These are phyloP conservation scores for Huiozyma naganishii DNA, from an alignment of 805 yeast species.

Conservation along the genomic window DNA sequence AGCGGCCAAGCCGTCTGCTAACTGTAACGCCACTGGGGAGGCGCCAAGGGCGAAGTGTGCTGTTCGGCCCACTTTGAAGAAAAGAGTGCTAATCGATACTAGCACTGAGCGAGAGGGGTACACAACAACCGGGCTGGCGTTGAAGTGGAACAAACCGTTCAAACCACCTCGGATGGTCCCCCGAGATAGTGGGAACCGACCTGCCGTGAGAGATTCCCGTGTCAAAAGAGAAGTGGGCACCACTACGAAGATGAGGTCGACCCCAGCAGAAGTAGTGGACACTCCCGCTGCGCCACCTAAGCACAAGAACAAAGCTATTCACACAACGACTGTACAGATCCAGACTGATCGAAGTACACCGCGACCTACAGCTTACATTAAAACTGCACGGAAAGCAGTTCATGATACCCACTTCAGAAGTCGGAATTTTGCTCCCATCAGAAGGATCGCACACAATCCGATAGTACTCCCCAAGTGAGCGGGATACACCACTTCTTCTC, in stretches of 20 bases:
- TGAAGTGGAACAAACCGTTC: constrained; percentile 23
- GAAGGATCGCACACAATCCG: too few relatives aligned
- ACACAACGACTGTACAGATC: too few relatives aligned
- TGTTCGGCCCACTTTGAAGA: neutral
- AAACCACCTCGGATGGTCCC: constrained; percentile 16
- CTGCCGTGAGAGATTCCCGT: constrained; percentile 5
- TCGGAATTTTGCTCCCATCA: too few relatives aligned
- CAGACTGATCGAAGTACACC: too few relatives aligned
- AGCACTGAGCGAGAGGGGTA: neutral
- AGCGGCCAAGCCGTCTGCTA: neutral
- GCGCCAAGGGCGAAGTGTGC: neutral
- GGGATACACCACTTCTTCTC: too few relatives aligned
- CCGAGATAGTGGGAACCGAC: constrained; percentile 6
- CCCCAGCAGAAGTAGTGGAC: neutral
- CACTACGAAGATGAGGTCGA: neutral
- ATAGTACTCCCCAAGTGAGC: too few relatives aligned
- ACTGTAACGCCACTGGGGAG: neutral
- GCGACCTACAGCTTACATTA: too few relatives aligned
- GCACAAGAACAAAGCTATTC: too few relatives aligned
- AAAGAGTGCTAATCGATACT: neutral
- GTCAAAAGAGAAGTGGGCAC: neutral
- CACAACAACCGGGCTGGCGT: constrained; percentile 9
- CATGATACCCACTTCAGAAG: too few relatives aligned
- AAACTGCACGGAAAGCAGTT: too few relatives aligned
- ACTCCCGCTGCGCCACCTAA: too few relatives aligned